A percentile compares a stretch with the other conserved stretches of the same genome.
phyloP scores from a whole-genome alignment of 306 rosid species.

The Trifolium fragiferum region DNA sequence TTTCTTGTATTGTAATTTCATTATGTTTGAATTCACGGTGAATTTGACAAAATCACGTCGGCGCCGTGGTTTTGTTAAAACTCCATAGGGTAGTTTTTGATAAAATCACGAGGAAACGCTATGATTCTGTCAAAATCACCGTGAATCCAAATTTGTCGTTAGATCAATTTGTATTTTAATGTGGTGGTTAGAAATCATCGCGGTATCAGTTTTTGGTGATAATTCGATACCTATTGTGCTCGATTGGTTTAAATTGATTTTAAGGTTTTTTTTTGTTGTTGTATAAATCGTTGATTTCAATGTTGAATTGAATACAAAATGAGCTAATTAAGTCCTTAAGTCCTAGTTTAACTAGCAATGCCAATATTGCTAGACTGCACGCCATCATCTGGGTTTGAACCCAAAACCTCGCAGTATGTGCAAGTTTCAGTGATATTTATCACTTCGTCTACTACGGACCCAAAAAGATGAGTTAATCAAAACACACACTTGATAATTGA shows the following conservation, averaged over 20 bases:
- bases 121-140: background rate
- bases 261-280: background rate
- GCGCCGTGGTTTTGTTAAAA: too few species aligned
- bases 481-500: conserved; percentile 8
- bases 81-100: background rate
- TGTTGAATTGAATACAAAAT: conserved; percentile 13
- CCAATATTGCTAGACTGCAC: too few species aligned
- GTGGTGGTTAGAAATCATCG: background rate
- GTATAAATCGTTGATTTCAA: background rate
- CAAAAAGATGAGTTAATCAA: background rate
- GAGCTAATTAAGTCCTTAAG: background rate
- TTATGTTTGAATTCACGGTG: background rate
- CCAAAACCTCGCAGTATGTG: too few species aligned
- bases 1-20: conserved; percentile 10
- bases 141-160: background rate
- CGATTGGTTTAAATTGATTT: background rate
- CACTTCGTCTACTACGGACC: too few species aligned
- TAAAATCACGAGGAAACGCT: background rate
- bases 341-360: too few species aligned
- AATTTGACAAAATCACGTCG: background rate
- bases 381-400: too few species aligned
- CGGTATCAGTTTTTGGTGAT: background rate
- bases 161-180: background rate
- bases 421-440: too few species aligned
- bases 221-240: background rate